Evolutionary conservation across 192 early-diverging fungal genomes (phyloP).

Genomic region (Mortierella hygrophila): DNA sequence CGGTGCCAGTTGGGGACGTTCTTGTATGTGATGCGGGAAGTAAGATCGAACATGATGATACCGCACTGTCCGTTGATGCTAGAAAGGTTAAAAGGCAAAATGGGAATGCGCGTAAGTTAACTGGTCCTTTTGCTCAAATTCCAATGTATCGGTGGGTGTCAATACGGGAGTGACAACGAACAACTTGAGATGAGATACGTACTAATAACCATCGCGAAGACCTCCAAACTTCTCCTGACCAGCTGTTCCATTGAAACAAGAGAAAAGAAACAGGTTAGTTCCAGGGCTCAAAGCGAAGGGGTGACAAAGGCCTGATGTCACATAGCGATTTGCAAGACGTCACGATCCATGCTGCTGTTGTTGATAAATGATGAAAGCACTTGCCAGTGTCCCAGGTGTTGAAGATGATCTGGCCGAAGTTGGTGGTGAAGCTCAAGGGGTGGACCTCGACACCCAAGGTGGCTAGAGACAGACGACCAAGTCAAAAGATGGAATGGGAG

Average conservation of each 20-base stretch:
- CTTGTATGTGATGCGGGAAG: conserved; percentile 99
- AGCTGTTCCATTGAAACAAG: conserved; percentile 55
- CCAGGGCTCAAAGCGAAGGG: not conserved
- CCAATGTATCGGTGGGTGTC: no score
- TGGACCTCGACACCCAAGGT: conserved; percentile 99
- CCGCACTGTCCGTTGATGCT: conserved; percentile 99
- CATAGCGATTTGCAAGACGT: not conserved
- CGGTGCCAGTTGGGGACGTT: conserved; percentile 99
- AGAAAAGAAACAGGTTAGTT: not conserved
- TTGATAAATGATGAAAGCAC: not conserved
- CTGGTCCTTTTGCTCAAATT: not conserved
- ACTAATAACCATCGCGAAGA: conserved; percentile 99
- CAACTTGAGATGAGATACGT: conserved; percentile 33
- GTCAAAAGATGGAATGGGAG: conserved; percentile 8
- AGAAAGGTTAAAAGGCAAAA: not conserved
- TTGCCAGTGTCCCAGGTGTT: conserved; percentile 98
- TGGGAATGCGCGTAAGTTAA: not conserved
- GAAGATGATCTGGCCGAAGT: conserved; percentile 96
- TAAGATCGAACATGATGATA: conserved; percentile 99
- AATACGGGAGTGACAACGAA: not conserved
- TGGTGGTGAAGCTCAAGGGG: conserved; percentile 97
- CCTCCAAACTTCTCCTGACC: conserved; percentile 99
- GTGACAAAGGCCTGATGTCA: not conserved
- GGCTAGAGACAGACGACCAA: conserved; percentile 64
- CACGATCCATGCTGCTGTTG: not conserved